A percentile compares a stretch with the other conserved stretches of the same genome.
Evolutionary conservation across 75 land plant genomes (phyloP).

Genomic region (Larix kaempferi): DNA sequence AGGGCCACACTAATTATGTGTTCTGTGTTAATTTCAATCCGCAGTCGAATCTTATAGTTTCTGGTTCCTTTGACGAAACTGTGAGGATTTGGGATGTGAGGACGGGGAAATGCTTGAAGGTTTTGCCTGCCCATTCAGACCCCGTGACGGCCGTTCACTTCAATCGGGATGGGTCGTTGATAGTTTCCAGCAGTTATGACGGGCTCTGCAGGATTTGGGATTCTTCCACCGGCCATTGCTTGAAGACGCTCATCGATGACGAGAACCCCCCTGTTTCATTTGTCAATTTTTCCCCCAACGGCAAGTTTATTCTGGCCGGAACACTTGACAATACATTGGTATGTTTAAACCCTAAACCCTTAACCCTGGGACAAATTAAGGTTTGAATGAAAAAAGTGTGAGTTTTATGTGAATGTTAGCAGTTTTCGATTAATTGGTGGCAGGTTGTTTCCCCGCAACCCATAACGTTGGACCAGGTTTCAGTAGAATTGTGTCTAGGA

Average conservation of each 20-base stretch:
- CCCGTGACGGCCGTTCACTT: slow-evolving; percentile 81
- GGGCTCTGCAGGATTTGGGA: slow-evolving; percentile 78
- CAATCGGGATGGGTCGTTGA: slow-evolving; percentile 50
- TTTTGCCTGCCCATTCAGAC: slow-evolving; percentile 51
- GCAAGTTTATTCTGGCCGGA: slow-evolving; percentile 71
- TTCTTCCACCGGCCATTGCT: slow-evolving; percentile 51
- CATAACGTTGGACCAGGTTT: too few relatives aligned
- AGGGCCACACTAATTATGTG: slow-evolving; percentile 82
- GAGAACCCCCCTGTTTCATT: slow-evolving; percentile 85
- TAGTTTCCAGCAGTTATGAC: slow-evolving; percentile 76
- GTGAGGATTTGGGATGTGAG: slow-evolving; percentile 76
- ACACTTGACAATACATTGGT: slow-evolving; percentile 68
- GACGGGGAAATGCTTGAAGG: slow-evolving; percentile 51
- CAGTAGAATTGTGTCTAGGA: too few relatives aligned
- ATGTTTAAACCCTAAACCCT: slow-evolving; percentile 4
- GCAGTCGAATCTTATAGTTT: slow-evolving; percentile 78
- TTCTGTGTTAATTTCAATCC: slow-evolving; percentile 96
- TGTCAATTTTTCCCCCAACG: slow-evolving; percentile 83
- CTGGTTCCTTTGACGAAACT: slow-evolving; percentile 90
- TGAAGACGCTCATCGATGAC: slow-evolving; percentile 84
- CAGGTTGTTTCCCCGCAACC: too few relatives aligned
- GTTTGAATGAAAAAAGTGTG: background rate
- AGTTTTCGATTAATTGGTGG: too few relatives aligned
- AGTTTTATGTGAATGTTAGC: too few relatives aligned
- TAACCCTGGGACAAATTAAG: background rate